Evolutionary conservation across 306 rosid species (phyloP), one percentile per base, ranked within the genome.

Genomic region (Ormosia semicastrata): DNA sequence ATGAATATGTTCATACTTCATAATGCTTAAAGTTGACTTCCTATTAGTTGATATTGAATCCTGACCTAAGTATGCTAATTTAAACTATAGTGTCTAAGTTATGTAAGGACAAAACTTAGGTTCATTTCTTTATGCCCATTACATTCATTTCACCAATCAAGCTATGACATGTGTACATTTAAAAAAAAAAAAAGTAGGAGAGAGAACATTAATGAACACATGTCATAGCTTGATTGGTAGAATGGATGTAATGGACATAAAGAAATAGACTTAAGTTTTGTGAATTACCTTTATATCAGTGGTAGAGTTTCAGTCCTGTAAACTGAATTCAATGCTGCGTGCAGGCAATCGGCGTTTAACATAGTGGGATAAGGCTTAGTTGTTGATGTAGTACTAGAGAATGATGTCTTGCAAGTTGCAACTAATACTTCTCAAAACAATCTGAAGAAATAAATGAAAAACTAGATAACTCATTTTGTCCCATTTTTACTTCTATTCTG

Each of bases 401-500:
- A 39, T 37, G 32, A 24, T 58, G 47, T 49, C 29, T 47, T 82
- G 56, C 58, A 34, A 82, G 33, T 41, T 54, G 32, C 58, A 43
- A 68, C 56, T 44, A 69, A 36, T 49, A 41, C 44, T 33, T 65
- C 13, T 18, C 41, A 49, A 11, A 60, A 62, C 33, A 76, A 30
- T 66, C 69, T 53, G 24, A 36, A 56, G 64, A 81, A 43, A 14
- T 17, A 34, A 17, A 82, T 57, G 70, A 82, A 81, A 52, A 63
- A 66, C n/a, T 44, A 57, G 34, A 54, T 66, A 43, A 40, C 44
- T 10, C 34, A 24, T 53, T 52, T 66, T 52, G 65, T 78, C 17
- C n/a, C 47, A 30, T 13, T 78, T 1, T 1, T 57, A 43, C 29
- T 36, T 33, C 4, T 8, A n/a, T 41, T 32, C 12, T 59, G 41